Conservation (phyloP, 1,284 basidiomycete species). For the Ustilago loliicola region DNA sequence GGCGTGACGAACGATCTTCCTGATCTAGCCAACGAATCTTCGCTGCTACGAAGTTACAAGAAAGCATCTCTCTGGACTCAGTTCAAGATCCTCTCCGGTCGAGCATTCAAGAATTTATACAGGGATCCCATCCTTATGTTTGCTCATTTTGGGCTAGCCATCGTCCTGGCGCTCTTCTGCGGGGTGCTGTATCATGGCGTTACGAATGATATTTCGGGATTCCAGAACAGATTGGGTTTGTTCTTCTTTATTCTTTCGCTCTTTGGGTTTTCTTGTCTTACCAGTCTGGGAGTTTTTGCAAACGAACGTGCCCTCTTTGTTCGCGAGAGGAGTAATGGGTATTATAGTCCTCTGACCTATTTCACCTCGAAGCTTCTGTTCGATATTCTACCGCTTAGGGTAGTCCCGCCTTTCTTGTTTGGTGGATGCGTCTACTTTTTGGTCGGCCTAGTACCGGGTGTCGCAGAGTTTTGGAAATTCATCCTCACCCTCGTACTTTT, state of each 20-base stretch:
- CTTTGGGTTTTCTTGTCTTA: slow-evolving; percentile 95
- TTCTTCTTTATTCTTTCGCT: slow-evolving; percentile 96
- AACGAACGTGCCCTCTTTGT: slow-evolving; percentile 95
- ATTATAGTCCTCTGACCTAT: slow-evolving; percentile 95
- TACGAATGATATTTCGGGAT: slow-evolving; percentile 73
- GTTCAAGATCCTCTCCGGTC: slow-evolving; percentile 89
- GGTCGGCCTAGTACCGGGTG: slow-evolving; percentile 90
- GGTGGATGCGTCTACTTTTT: slow-evolving; percentile 93
- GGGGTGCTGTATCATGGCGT: slow-evolving; percentile 85
- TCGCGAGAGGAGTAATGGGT: slow-evolving; percentile 95
- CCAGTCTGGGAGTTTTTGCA: slow-evolving; percentile 90
- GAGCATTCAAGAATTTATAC: slow-evolving; percentile 95
- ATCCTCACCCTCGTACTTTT: slow-evolving; percentile 85
- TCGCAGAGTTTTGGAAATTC: slow-evolving; percentile 96
- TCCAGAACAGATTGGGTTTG: slow-evolving; percentile 79
- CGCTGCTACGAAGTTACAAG: slow-evolving; percentile 80
- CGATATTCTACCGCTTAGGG: slow-evolving; percentile 91
- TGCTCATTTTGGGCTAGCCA: slow-evolving; percentile 88
- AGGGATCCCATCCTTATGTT: slow-evolving; percentile 91
- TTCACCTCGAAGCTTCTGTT: slow-evolving; percentile 95
- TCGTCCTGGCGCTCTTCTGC: slow-evolving; percentile 86
- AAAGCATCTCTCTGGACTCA: slow-evolving; percentile 88
- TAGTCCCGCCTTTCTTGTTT: slow-evolving; percentile 93
- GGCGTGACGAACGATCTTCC: slow-evolving; percentile 48
- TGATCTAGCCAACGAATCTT: slow-evolving; percentile 68